phyloP scores from a whole-genome alignment of 129 eudicot species.

The Flaveria robusta region DNA sequence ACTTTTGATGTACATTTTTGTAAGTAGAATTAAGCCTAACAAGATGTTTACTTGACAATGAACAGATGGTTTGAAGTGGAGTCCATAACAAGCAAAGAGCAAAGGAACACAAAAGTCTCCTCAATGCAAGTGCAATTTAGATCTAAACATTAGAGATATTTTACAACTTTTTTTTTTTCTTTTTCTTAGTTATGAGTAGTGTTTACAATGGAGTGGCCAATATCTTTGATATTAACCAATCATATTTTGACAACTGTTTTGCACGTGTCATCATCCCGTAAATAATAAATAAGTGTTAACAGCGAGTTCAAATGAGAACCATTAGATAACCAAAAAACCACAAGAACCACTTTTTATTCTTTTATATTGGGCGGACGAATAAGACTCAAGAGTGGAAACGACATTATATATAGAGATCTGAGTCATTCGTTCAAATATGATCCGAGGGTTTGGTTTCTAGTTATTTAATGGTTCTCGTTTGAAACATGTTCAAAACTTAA shows the following conservation, averaged over 20 bases:
- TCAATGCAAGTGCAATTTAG: slow-evolving; percentile 41
- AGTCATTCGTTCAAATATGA: not conserved
- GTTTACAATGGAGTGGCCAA: slow-evolving; percentile 31
- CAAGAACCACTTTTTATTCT: not conserved
- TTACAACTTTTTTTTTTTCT: slow-evolving; percentile 26
- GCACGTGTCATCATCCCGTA: too few relatives aligned
- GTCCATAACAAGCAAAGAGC: slow-evolving; percentile 33
- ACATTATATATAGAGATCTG: not conserved
- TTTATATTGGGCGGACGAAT: not conserved
- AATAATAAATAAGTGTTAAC: not conserved
- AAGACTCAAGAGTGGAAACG: not conserved
- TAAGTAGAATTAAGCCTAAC: slow-evolving; percentile 26
- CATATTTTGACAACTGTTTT: slow-evolving; percentile 21
- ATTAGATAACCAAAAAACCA: not conserved
- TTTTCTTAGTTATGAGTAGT: slow-evolving; percentile 46
- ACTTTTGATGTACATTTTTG: not conserved
- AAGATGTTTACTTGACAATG: slow-evolving; percentile 20
- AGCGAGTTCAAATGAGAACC: not conserved
- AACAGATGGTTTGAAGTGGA: slow-evolving; percentile 65
- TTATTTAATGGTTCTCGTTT: not conserved
- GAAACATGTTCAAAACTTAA: not conserved
- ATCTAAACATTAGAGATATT: slow-evolving; percentile 39
- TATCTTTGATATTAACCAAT: slow-evolving; percentile 31
- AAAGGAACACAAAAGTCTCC: slow-evolving; percentile 34
- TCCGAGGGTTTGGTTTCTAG: not conserved